Evolutionary conservation across 169 alveolate species (phyloP).

Genomic region (Plasmodium fragile): DNA sequence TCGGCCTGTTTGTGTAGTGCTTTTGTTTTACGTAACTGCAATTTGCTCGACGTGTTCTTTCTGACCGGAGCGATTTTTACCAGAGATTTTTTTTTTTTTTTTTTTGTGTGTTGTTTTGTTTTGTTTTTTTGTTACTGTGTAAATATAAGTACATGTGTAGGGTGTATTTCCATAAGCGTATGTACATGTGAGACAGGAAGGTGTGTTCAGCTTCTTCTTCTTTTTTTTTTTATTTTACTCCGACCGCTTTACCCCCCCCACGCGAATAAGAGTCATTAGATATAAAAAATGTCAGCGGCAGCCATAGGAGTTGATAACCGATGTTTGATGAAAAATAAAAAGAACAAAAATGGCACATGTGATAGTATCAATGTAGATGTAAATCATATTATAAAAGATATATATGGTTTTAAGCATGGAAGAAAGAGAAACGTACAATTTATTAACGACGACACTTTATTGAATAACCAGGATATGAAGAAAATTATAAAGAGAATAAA

Average conservation of each 20-base stretch:
- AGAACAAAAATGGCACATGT: conserved; percentile 22
- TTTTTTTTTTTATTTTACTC: background rate
- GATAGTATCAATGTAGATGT: conserved; percentile 51
- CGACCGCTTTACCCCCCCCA: background rate
- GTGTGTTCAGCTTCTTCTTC: background rate
- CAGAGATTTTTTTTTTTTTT: background rate
- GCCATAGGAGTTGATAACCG: conserved; percentile 68
- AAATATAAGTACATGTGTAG: background rate
- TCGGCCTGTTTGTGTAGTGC: background rate
- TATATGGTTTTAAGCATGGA: conserved; percentile 39
- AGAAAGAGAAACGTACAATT: conserved; percentile 62
- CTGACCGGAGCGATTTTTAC: background rate
- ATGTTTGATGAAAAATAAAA: conserved; percentile 34
- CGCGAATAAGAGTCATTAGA: background rate
- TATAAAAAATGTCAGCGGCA: conserved; percentile 39
- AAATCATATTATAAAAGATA: conserved; percentile 64
- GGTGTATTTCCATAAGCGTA: background rate
- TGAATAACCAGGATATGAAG: conserved; percentile 10
- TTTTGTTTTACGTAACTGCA: background rate
- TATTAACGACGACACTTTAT: conserved; percentile 42
- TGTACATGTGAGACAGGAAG: background rate
- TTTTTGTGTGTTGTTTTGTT: background rate
- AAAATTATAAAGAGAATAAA: conserved; percentile 46
- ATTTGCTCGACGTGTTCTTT: background rate
- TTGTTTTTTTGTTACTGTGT: background rate